Percentiles rank a stretch among this genome's conserved stretches.
Evolutionary conservation across 2,329 filamentous ascomycete genomes (phyloP).

Genomic region (Epichloe sp.): DNA sequence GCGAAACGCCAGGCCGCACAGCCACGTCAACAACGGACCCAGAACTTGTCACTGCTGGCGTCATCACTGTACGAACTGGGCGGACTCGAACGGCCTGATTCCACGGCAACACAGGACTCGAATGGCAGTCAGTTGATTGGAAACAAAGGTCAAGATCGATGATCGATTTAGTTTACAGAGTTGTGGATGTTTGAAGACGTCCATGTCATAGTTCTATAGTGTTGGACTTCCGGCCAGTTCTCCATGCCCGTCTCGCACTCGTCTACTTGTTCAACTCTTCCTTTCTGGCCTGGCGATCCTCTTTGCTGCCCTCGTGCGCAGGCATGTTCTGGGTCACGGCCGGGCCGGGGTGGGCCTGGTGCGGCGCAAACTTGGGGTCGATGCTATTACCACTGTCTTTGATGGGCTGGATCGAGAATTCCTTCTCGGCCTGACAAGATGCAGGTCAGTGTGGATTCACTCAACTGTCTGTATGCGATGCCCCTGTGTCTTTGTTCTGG

Average conservation of each 20-base stretch:
- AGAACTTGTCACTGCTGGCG: neutral
- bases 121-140: neutral
- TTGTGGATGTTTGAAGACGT: neutral
- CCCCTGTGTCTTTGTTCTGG: neutral
- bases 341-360: constrained; percentile 45
- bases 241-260: neutral
- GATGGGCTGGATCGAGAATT: constrained; percentile 33
- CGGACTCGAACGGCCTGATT: too few species aligned
- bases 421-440: constrained; percentile 24
- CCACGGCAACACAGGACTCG: too few species aligned
- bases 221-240: too few species aligned
- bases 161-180: neutral
- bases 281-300: constrained; percentile 53
- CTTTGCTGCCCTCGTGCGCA: constrained; percentile 47
- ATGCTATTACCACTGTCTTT: constrained; percentile 25
- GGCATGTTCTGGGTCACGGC: constrained; percentile 41
- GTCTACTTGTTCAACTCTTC: constrained; percentile 48
- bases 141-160: neutral
- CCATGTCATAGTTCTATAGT: neutral
- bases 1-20: neutral
- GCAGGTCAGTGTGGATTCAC: neutral
- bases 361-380: constrained; percentile 36
- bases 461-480: neutral
- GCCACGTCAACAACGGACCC: neutral
- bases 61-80: neutral